Conservation (phyloP, 2,329 filamentous ascomycete species). For the Thelonectria blattea region DNA sequence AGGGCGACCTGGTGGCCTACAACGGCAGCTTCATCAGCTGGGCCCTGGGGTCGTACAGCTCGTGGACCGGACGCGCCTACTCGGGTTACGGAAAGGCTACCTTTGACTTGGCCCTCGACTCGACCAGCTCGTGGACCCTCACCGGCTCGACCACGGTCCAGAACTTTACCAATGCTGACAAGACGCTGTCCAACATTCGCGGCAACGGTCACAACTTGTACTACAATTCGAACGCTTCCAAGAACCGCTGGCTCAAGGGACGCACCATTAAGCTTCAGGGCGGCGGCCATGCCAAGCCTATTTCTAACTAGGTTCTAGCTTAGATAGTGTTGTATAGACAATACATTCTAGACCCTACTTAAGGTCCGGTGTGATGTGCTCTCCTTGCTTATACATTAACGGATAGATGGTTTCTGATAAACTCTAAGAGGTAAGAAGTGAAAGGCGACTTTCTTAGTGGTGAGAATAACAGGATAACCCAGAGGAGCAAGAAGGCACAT, state of each 20-base stretch:
- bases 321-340: not conserved
- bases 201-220: slow-evolving; percentile 15
- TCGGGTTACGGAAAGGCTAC: slow-evolving; percentile 12
- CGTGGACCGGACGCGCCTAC: slow-evolving; percentile 12
- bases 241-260: slow-evolving; percentile 19
- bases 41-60: slow-evolving; percentile 10
- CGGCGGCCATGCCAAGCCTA: slow-evolving; percentile 15
- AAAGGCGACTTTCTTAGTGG: too few relatives aligned
- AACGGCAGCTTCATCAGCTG: slow-evolving; percentile 19
- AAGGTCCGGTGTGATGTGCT: too few relatives aligned
- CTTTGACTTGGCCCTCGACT: slow-evolving; percentile 12
- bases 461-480: too few relatives aligned
- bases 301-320: slow-evolving; percentile 7
- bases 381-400: too few relatives aligned
- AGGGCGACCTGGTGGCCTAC: slow-evolving; percentile 14
- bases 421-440: too few relatives aligned
- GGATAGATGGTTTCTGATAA: too few relatives aligned
- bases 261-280: slow-evolving; percentile 5
- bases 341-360: not conserved
- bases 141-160: slow-evolving; percentile 15
- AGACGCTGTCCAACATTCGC: slow-evolving; percentile 15
- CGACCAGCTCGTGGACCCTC: slow-evolving; percentile 14
- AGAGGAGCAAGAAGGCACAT: too few relatives aligned
- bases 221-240: slow-evolving; percentile 16
- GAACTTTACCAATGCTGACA: slow-evolving; percentile 14